Evolutionary conservation across 306 rosid genomes (phyloP).

Genomic region (Sphenostylis stenocarpa): DNA sequence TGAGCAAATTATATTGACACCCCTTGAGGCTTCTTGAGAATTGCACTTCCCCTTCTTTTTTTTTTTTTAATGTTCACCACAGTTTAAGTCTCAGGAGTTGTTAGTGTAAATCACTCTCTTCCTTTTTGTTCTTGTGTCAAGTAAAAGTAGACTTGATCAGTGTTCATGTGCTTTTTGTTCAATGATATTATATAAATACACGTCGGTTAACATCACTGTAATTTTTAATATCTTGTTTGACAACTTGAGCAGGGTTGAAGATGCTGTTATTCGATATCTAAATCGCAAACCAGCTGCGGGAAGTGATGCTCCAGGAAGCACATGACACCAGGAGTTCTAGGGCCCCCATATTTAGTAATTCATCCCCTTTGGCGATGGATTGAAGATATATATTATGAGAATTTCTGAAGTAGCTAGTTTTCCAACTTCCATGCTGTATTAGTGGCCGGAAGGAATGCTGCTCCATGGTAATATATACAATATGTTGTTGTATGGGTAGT

Average conservation of each 20-base stretch:
- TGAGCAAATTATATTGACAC: not conserved
- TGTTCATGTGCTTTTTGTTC: not conserved
- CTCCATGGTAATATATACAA: constrained; percentile 19
- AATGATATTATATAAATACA: not conserved
- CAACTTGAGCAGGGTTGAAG: constrained; percentile 87
- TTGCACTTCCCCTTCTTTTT: not conserved
- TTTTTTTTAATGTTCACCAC: not conserved
- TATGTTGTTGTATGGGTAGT: constrained; percentile 22
- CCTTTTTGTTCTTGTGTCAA: not conserved
- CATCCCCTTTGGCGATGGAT: constrained; percentile 28
- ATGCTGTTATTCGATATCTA: constrained; percentile 92
- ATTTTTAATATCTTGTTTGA: constrained; percentile 23
- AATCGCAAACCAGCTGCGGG: constrained; percentile 88
- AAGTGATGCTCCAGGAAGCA: constrained; percentile 87
- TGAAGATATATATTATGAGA: not conserved
- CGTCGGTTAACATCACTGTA: not conserved
- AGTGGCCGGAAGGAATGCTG: constrained; percentile 35
- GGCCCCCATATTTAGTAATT: not conserved
- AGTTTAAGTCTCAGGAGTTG: not conserved
- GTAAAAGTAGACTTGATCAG: not conserved
- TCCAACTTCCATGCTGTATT: constrained; percentile 34
- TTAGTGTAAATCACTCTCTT: not conserved
- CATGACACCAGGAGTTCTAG: constrained; percentile 39
- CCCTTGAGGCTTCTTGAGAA: not conserved
- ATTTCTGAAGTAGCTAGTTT: constrained; percentile 25